phyloP scores from a whole-genome alignment of 305 asterid genomes.

The Fraxinus paxiana region DNA sequence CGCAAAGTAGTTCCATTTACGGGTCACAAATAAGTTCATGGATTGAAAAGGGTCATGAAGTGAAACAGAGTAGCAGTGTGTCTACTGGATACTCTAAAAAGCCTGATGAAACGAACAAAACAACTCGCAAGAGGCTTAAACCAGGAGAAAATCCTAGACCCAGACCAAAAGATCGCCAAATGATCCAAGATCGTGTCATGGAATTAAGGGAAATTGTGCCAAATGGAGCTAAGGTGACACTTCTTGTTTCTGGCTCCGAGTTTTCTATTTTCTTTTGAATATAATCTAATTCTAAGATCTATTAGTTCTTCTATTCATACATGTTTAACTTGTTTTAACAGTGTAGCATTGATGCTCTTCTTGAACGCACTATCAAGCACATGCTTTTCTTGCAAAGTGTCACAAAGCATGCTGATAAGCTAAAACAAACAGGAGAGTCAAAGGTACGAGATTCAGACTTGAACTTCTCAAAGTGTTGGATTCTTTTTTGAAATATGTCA shows the following conservation, averaged over 20 bases:
- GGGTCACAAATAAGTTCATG: conserved; percentile 57
- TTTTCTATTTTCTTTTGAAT: neutral
- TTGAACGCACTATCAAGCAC: conserved; percentile 76
- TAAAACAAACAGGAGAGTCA: conserved; percentile 57
- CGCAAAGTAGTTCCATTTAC: conserved; percentile 49
- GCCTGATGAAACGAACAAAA: conserved; percentile 37
- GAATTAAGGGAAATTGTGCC: conserved; percentile 79
- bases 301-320: conserved; percentile 3
- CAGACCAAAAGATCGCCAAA: conserved; percentile 79
- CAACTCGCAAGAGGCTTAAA: conserved; percentile 66
- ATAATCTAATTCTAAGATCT: neutral
- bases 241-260: neutral
- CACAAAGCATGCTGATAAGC: conserved; percentile 68
- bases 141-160: conserved; percentile 82
- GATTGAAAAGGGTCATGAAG: conserved; percentile 43
- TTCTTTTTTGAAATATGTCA: neutral
- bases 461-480: neutral
- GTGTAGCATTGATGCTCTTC: conserved; percentile 84
- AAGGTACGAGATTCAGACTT: conserved; percentile 38
- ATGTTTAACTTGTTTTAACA: conserved; percentile 35
- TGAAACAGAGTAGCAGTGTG: conserved; percentile 44
- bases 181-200: conserved; percentile 89
- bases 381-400: conserved; percentile 80
- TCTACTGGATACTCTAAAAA: conserved; percentile 53
- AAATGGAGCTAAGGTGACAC: conserved; percentile 65